Conservation (phyloP, 106 monocot species). For the Dendrobium catenatum region DNA sequence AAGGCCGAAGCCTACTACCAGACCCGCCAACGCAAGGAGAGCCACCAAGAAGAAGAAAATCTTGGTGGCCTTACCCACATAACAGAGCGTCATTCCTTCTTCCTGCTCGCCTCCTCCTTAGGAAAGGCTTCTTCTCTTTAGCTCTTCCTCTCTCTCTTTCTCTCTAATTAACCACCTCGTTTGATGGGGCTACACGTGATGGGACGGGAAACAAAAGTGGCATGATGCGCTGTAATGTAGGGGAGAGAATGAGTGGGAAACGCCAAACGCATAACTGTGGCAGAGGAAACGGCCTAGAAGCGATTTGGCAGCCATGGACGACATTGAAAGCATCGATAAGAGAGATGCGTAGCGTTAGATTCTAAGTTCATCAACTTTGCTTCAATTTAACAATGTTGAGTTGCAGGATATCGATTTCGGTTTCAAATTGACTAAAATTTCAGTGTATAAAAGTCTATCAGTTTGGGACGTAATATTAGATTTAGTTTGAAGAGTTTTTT, state of each 20-base stretch:
- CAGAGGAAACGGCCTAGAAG: not conserved
- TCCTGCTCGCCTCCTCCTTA: not conserved
- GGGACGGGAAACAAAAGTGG: not conserved
- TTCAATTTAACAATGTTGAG: too few species aligned
- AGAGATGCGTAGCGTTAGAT: too few species aligned
- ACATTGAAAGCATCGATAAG: too few species aligned
- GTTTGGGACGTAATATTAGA: too few species aligned
- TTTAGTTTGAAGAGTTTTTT: too few species aligned
- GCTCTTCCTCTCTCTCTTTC: not conserved
- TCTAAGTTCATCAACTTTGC: too few species aligned
- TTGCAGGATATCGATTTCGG: too few species aligned
- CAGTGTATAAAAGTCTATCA: too few species aligned
- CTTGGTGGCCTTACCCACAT: conserved; percentile 91
- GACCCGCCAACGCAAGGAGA: conserved; percentile 27
- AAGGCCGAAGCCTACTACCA: conserved; percentile 55
- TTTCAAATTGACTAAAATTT: too few species aligned
- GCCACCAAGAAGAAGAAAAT: conserved; percentile 75
- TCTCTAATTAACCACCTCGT: not conserved
- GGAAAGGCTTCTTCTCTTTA: not conserved
- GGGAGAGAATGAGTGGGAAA: not conserved
- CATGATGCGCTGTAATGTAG: not conserved
- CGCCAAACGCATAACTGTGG: not conserved
- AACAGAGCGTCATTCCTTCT: conserved; percentile 36
- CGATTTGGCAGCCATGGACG: too few species aligned
- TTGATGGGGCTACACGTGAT: not conserved